phyloP scores from a whole-genome alignment of 2,329 filamentous ascomycete genomes.

The Nigrograna mackinnonii region DNA sequence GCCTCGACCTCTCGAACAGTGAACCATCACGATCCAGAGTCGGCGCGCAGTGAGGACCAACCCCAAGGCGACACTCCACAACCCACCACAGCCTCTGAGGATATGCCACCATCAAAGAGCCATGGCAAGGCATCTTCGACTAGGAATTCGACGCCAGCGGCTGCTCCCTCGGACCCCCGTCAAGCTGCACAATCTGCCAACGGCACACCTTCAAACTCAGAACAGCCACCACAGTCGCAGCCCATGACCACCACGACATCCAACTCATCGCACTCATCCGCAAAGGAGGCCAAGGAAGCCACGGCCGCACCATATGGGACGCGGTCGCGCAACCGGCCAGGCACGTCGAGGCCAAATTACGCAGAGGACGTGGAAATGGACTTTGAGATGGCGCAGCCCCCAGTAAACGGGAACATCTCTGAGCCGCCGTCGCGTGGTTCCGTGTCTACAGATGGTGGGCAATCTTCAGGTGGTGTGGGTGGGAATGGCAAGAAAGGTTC shows the following conservation, averaged over 20 bases:
- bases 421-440: conserved; percentile 41
- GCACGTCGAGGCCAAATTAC: conserved; percentile 85
- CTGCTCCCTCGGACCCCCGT: conserved; percentile 25
- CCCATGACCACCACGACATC: conserved; percentile 30
- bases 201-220: conserved; percentile 28
- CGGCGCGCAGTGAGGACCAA: conserved; percentile 30
- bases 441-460: conserved; percentile 33
- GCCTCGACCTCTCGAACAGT: conserved; percentile 30
- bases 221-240: conserved; percentile 31
- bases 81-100: conserved; percentile 23
- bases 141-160: conserved; percentile 36
- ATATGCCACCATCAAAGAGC: conserved; percentile 30
- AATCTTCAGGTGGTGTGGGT: conserved; percentile 22
- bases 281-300: conserved; percentile 37
- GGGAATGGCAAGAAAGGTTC: conserved; percentile 42
- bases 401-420: conserved; percentile 61
- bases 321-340: conserved; percentile 85
- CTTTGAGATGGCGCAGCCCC: conserved; percentile 68
- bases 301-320: conserved; percentile 79
- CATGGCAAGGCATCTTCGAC: conserved; percentile 39
- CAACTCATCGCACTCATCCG: conserved; percentile 31
- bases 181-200: conserved; percentile 24
- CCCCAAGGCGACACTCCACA: conserved; percentile 28
- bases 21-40: conserved; percentile 29
- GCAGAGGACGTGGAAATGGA: conserved; percentile 94